These are phyloP conservation scores for Suhomyces maxii DNA, from an alignment of 1,139 yeast species.

Conservation along the genomic window DNA sequence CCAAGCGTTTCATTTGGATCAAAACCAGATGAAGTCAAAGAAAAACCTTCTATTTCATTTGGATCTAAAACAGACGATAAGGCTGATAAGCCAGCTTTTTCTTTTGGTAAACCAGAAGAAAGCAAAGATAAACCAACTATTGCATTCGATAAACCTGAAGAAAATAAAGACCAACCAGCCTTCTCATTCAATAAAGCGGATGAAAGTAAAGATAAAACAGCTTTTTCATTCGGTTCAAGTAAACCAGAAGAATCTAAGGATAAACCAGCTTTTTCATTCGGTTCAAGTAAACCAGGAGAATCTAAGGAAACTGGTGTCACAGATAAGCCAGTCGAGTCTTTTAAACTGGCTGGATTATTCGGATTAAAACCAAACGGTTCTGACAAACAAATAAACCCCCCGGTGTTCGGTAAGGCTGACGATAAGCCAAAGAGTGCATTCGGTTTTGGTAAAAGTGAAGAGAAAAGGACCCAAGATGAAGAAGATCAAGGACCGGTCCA, in stretches of 20 bases:
- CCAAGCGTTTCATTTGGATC: neutral
- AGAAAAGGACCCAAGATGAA: neutral
- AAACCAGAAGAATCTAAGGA: too few relatives aligned
- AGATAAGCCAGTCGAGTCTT: too few relatives aligned
- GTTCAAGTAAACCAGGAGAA: neutral
- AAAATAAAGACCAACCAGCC: neutral
- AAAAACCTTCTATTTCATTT: neutral
- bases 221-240: neutral
- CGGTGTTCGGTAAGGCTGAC: neutral
- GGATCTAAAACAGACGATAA: neutral
- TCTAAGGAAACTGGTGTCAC: neutral
- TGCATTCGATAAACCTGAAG: slow-evolving; percentile 5
- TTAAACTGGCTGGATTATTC: neutral
- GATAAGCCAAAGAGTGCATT: neutral
- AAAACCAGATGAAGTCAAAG: neutral
- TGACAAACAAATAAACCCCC: neutral
- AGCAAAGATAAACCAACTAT: slow-evolving; percentile 5
- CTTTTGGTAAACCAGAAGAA: neutral
- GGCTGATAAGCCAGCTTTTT: neutral
- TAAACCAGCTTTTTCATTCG: neutral
- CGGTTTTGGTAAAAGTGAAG: neutral
- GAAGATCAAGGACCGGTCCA: slow-evolving; percentile 1
- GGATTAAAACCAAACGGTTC: neutral
- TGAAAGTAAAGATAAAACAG: too few relatives aligned
- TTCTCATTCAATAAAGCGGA: too few relatives aligned